These are phyloP conservation scores for Solanum lignicaule DNA, from an alignment of 257 asterid genomes.

Conservation along the genomic window DNA sequence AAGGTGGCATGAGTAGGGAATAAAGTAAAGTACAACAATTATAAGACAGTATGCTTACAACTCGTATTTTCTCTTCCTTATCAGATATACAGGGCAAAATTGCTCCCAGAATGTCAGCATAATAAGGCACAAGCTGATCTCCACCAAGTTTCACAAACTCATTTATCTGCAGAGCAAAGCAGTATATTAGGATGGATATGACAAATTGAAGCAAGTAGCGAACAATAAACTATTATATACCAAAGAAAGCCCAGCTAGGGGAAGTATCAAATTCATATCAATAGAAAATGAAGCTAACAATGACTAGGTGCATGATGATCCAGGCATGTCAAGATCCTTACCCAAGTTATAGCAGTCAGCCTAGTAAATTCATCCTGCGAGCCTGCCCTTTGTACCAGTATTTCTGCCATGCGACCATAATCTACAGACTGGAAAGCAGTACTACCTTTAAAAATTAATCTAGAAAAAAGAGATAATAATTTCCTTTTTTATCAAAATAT, in stretches of 20 bases:
- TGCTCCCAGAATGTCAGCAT: conserved; percentile 95
- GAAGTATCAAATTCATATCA: background rate
- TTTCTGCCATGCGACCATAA: conserved; percentile 89
- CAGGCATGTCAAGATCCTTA: conserved; percentile 17
- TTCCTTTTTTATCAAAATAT: background rate
- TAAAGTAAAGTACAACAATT: background rate
- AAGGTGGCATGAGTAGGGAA: background rate
- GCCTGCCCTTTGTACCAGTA: conserved; percentile 70
- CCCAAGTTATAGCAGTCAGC: conserved; percentile 81
- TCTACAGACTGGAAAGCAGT: conserved; percentile 67
- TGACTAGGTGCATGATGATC: conserved; percentile 3
- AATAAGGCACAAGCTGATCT: conserved; percentile 92
- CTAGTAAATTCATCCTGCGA: conserved; percentile 77
- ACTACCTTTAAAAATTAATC: conserved; percentile 11
- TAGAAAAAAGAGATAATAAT: conserved; percentile 5
- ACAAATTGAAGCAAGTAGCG: conserved; percentile 6
- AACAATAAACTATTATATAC: background rate
- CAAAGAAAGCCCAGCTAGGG: background rate
- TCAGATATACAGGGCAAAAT: conserved; percentile 97
- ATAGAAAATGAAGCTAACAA: background rate
- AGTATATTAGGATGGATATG: conserved; percentile 7
- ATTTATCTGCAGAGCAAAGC: conserved; percentile 46
- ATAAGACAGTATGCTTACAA: conserved; percentile 36
- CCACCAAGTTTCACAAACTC: conserved; percentile 99
- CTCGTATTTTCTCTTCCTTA: conserved; percentile 96